These are phyloP conservation scores for Digitaria exilis DNA, from an alignment of 202 grass and related monocot species.

Conservation along the genomic window DNA sequence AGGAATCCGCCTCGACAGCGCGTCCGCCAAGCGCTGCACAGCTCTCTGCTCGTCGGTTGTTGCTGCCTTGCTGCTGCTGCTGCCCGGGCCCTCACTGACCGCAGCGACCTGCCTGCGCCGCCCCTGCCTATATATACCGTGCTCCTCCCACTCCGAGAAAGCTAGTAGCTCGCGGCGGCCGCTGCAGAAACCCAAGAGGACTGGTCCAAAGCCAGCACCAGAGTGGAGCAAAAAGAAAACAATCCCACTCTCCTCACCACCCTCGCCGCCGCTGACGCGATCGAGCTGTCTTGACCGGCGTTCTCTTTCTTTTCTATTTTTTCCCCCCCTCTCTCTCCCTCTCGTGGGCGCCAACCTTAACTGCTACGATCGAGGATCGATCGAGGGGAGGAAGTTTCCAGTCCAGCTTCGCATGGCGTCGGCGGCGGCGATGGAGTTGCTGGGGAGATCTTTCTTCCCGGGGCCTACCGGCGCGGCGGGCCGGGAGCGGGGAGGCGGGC, in stretches of 20 bases:
- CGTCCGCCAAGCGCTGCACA: not conserved
- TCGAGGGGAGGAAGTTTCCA: not conserved
- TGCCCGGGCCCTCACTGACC: not conserved
- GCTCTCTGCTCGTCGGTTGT: not conserved
- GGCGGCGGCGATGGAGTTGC: constrained; percentile 46
- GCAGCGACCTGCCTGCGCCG: no score
- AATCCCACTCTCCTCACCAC: not conserved
- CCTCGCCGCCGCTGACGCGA: not conserved
- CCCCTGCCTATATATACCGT: constrained; percentile 34
- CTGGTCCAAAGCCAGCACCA: not conserved
- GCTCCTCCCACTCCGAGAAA: constrained; percentile 6
- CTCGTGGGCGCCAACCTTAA: not conserved
- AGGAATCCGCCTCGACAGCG: not conserved
- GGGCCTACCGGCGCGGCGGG: not conserved
- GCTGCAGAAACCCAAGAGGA: not conserved
- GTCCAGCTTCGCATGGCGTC: constrained; percentile 7
- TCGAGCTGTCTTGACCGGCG: not conserved
- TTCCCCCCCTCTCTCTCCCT: no score
- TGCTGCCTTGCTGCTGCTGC: no score
- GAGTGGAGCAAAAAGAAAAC: not conserved
- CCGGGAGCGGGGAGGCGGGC: constrained; percentile 10
- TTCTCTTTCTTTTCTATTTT: not conserved
- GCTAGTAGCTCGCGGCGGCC: not conserved
- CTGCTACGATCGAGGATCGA: not conserved
- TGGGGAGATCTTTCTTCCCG: constrained; percentile 25